phyloP scores from a whole-genome alignment of 441 rosid species.

The Euphorbia corollata region DNA sequence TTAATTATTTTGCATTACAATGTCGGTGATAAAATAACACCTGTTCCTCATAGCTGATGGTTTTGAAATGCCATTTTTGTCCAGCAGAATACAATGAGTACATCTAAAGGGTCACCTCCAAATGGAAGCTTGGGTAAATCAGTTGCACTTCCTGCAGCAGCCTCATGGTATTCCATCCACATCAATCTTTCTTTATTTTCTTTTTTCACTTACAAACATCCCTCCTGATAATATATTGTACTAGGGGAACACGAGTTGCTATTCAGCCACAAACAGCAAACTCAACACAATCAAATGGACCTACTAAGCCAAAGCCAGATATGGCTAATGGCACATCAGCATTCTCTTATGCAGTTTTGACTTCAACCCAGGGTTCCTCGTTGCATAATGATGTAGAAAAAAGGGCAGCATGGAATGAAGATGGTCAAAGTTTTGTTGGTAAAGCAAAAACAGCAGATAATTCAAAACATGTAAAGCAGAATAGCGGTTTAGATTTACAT shows the following conservation, averaged over 20 bases:
- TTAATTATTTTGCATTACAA: background rate
- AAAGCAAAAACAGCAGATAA: conserved; percentile 35
- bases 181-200: background rate
- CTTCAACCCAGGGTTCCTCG: conserved; percentile 29
- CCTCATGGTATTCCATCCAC: conserved; percentile 58
- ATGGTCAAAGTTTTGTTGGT: conserved; percentile 25
- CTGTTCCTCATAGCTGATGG: background rate
- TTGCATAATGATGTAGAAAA: conserved; percentile 32
- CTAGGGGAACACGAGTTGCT: conserved; percentile 76
- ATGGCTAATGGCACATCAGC: conserved; percentile 29
- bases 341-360: conserved; percentile 39
- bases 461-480: conserved; percentile 32
- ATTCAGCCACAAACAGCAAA: conserved; percentile 39
- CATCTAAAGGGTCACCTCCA: conserved; percentile 61
- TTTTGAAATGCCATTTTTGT: conserved; percentile 9
- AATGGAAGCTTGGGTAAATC: conserved; percentile 61
- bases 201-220: conserved; percentile 1
- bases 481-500: conserved; percentile 26
- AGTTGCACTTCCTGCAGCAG: conserved; percentile 74
- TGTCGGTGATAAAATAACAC: background rate
- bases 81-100: conserved; percentile 39
- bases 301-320: conserved; percentile 45
- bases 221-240: conserved; percentile 22
- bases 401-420: conserved; percentile 43
- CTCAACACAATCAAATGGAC: conserved; percentile 43